These are phyloP conservation scores for Pseudogymnoascus sp. DNA, from an alignment of 2,329 filamentous ascomycete species.

Conservation along the genomic window DNA sequence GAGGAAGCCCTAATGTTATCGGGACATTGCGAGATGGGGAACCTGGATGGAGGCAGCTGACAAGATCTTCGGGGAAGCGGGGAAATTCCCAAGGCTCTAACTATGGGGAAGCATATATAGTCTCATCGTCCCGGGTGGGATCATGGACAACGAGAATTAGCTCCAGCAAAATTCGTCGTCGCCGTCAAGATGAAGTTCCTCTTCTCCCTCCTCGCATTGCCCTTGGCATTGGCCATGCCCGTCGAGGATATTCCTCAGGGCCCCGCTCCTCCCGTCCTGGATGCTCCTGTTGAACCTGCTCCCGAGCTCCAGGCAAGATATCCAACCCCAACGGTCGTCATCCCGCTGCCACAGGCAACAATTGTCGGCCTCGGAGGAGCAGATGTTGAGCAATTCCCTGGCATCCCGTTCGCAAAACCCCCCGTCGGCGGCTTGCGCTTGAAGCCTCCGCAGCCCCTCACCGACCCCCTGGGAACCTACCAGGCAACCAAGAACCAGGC, in stretches of 20 bases:
- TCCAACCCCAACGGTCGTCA: slow-evolving; percentile 17
- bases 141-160: slow-evolving; percentile 2
- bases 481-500: slow-evolving; percentile 51
- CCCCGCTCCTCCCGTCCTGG: not conserved
- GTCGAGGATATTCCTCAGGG: not conserved
- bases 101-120: not conserved
- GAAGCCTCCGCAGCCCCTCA: slow-evolving; percentile 58
- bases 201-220: not conserved
- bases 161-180: not conserved
- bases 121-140: not conserved
- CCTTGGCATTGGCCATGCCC: not conserved
- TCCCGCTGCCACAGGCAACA: slow-evolving; percentile 19
- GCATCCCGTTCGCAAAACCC: slow-evolving; percentile 68
- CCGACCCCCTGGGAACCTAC: slow-evolving; percentile 50
- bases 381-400: slow-evolving; percentile 60
- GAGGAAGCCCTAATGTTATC: not conserved
- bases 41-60: not conserved
- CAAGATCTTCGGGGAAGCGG: not conserved
- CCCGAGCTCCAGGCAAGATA: slow-evolving; percentile 2
- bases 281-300: not conserved
- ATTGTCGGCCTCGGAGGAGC: slow-evolving; percentile 16
- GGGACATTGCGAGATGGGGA: not conserved
- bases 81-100: not conserved
- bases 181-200: slow-evolving; percentile 1
- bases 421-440: slow-evolving; percentile 61